Conservation (phyloP, 768 basidiomycete genomes). For the Tricholoma furcatifolium region DNA sequence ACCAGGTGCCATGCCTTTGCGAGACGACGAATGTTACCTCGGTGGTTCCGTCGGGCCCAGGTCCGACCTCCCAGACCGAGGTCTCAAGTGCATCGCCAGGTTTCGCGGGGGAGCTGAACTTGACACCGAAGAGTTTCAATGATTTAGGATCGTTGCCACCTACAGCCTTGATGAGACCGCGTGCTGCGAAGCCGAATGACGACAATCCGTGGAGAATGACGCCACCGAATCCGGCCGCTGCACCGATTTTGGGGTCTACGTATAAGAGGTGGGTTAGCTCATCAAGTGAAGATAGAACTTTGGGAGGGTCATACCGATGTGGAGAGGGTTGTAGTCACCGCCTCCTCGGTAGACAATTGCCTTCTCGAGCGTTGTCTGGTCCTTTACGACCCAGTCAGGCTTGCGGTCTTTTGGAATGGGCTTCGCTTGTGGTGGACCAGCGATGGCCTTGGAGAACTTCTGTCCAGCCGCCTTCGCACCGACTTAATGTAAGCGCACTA, state of each 20-base stretch:
- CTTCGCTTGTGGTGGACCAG: conserved; percentile 59
- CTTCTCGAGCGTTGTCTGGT: conserved; percentile 64
- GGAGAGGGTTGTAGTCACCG: conserved; percentile 79
- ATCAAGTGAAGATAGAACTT: no score
- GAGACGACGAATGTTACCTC: conserved; percentile 63
- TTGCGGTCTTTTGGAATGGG: conserved; percentile 58
- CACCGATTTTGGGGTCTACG: conserved; percentile 72
- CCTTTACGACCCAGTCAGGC: conserved; percentile 59
- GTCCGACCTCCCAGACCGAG: conserved; percentile 73
- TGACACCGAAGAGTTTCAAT: conserved; percentile 65
- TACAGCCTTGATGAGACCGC: conserved; percentile 65
- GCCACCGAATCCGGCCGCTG: conserved; percentile 75
- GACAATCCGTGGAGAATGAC: conserved; percentile 85
- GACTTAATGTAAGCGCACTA: conserved; percentile 52
- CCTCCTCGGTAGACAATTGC: conserved; percentile 71
- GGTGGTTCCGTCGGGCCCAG: conserved; percentile 54
- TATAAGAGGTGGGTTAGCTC: neutral
- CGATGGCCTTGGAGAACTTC: conserved; percentile 62
- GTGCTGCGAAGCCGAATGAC: conserved; percentile 79
- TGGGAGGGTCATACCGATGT: conserved; percentile 49
- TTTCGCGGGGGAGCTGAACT: conserved; percentile 82
- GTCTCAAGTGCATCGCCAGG: conserved; percentile 84
- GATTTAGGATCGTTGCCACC: conserved; percentile 60
- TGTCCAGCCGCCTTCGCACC: conserved; percentile 63
- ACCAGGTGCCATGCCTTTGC: no score